Evolutionary conservation across 768 basidiomycete genomes (phyloP), one percentile per base, ranked within the genome.

Genomic region (Mycena chlorophos): DNA sequence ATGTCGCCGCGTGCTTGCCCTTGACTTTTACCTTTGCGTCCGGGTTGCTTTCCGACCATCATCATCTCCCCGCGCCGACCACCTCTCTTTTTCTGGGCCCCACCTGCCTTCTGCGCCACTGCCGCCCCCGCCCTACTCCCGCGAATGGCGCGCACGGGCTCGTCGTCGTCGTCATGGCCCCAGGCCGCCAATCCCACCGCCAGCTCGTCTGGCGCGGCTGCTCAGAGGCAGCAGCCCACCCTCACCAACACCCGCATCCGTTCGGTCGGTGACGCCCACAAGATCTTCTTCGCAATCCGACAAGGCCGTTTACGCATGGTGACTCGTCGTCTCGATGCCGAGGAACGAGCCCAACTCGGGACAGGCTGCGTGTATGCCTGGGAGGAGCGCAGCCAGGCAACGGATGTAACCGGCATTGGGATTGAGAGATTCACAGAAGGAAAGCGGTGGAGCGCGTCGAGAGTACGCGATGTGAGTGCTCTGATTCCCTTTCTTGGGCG

Each of bases 401-500:
- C 81, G 22, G 89, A 89, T 69, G 82, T 88, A 14, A 88, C 86
- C 2, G 88, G 89, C 14, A 77, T 89, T 28, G 87, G 88, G 27
- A 92, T 92, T 66, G 91, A 92, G 66, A 81, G 90, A 26, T 92
- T 90, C 71, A 92, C 90, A 3, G 90, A 92, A 68, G 90, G 90
- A 22, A 79, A 86, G 64, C 79, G 86, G 60, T 92, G 90, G 90
- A 88, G 87, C 38, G 85, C 90, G 37, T 90, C 88, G 47, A 83
- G 90, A 52, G 89, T 92, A 54, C 81, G 90, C 69, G 90, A 92
- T 69, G 89, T 88, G 65, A 57, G 85, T 61, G 51, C 49, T 53
- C 47, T 49, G 17, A 27, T 53, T 55, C 17, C 25, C 34, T 20
- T 26, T 39, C 45, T 58, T 30, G 42, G 23, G 49, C 38, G 42